Conservation (phyloP, 345 rosid species). For the Citrus glauca region DNA sequence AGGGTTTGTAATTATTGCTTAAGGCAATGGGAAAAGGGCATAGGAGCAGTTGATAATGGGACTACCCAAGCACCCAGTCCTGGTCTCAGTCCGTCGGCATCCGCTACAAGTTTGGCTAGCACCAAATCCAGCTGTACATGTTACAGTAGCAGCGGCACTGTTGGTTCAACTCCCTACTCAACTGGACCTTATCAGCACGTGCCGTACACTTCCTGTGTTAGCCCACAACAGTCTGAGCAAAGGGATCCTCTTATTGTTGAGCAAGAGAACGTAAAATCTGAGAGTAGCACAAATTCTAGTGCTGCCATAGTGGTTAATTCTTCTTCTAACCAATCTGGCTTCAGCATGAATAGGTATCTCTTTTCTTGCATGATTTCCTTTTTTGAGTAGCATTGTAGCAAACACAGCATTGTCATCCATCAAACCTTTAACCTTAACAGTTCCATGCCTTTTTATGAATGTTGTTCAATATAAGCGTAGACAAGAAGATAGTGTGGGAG, state of each 20-base stretch:
- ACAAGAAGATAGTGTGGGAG: background rate
- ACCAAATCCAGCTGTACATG: constrained; percentile 64
- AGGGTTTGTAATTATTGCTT: constrained; percentile 90
- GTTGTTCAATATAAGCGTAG: background rate
- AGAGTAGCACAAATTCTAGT: constrained; percentile 29
- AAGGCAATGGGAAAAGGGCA: constrained; percentile 69
- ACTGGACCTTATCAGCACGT: constrained; percentile 62
- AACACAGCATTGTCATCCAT: background rate
- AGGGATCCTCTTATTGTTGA: constrained; percentile 42
- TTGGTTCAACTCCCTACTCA: constrained; percentile 55
- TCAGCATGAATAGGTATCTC: constrained; percentile 55
- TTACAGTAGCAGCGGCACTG: constrained; percentile 59
- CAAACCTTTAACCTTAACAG: background rate
- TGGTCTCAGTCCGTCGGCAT: constrained; percentile 65
- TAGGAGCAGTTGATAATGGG: constrained; percentile 49
- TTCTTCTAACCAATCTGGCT: constrained; percentile 49
- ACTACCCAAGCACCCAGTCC: constrained; percentile 40
- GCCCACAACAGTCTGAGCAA: constrained; percentile 37
- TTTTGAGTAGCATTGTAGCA: background rate
- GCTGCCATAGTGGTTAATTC: constrained; percentile 32
- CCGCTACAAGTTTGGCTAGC: constrained; percentile 70
- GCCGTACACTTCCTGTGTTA: constrained; percentile 34
- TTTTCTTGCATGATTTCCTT: constrained; percentile 5
- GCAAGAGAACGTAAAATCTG: constrained; percentile 38
- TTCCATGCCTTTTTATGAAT: background rate